Evolutionary conservation across 2,329 filamentous ascomycete genomes (phyloP).

Genomic region (Penicillium sp.): DNA sequence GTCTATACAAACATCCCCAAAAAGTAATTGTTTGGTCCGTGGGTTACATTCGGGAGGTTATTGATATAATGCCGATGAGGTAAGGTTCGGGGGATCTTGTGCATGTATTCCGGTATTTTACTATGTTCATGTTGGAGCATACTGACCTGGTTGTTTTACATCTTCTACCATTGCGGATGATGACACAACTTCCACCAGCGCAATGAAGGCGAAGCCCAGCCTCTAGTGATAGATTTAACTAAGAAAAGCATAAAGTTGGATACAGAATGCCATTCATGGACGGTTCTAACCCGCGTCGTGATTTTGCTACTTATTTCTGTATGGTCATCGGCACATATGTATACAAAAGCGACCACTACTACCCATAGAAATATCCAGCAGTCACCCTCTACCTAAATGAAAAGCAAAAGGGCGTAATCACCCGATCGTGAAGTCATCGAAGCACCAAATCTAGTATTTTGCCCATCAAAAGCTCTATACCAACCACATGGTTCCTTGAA

Average conservation of each 20-base stretch:
- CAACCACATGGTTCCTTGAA: not conserved
- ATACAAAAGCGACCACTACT: not conserved
- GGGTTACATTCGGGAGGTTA: conserved; percentile 27
- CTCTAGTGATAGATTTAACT: not conserved
- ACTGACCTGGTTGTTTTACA: not conserved
- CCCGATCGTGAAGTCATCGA: not conserved
- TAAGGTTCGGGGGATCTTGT: not conserved
- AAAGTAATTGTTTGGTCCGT: not conserved
- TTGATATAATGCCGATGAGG: not conserved
- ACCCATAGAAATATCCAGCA: not conserved
- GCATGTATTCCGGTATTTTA: not conserved
- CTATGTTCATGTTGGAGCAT: not conserved
- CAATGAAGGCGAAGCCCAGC: too few relatives aligned
- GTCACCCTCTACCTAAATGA: not conserved
- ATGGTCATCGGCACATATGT: not conserved
- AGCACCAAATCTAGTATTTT: not conserved
- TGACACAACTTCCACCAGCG: not conserved
- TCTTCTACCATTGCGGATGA: not conserved
- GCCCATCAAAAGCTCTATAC: too few relatives aligned
- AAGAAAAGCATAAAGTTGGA: not conserved
- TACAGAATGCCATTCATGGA: too few relatives aligned
- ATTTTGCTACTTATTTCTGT: not conserved
- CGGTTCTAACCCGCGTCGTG: not conserved
- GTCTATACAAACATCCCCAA: not conserved
- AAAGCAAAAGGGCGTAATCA: not conserved